These are phyloP conservation scores for Tetracladium marchalianum DNA, from an alignment of 495 filamentous ascomycete species.

Conservation along the genomic window DNA sequence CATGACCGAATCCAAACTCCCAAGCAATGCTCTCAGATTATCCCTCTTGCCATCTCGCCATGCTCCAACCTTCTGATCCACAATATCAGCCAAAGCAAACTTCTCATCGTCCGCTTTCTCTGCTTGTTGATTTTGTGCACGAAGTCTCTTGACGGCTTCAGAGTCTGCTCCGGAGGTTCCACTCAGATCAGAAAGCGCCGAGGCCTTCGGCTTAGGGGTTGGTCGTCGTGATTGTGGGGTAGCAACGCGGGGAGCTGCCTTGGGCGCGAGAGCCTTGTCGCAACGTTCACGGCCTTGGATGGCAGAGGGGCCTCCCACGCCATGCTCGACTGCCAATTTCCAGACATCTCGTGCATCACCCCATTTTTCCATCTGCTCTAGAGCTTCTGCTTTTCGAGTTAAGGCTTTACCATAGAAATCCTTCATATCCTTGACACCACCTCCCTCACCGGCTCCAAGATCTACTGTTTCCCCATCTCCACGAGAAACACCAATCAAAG, in stretches of 20 bases:
- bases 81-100: conserved; percentile 73
- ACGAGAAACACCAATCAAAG: conserved; percentile 64
- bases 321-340: conserved; percentile 72
- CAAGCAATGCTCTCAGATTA: conserved; percentile 79
- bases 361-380: conserved; percentile 96
- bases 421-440: conserved; percentile 74
- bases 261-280: conserved; percentile 68
- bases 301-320: conserved; percentile 72
- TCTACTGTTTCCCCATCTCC: conserved; percentile 75
- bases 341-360: conserved; percentile 68
- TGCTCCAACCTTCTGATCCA: conserved; percentile 62
- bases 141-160: conserved; percentile 67
- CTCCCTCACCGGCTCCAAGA: conserved; percentile 33
- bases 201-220: conserved; percentile 24
- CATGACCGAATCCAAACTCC: conserved; percentile 80
- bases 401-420: conserved; percentile 89
- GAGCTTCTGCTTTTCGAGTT: conserved; percentile 86
- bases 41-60: conserved; percentile 89
- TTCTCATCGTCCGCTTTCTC: conserved; percentile 85
- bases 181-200: conserved; percentile 40
- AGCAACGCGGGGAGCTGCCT: conserved; percentile 22
- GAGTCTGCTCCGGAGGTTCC: conserved; percentile 23
- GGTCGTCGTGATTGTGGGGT: conserved; percentile 24
- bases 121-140: conserved; percentile 71
- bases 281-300: conserved; percentile 83